Percentiles rank a stretch among this genome's conserved stretches.
Evolutionary conservation across 306 rosid genomes (phyloP).

Genomic region (Fagus sylvatica): DNA sequence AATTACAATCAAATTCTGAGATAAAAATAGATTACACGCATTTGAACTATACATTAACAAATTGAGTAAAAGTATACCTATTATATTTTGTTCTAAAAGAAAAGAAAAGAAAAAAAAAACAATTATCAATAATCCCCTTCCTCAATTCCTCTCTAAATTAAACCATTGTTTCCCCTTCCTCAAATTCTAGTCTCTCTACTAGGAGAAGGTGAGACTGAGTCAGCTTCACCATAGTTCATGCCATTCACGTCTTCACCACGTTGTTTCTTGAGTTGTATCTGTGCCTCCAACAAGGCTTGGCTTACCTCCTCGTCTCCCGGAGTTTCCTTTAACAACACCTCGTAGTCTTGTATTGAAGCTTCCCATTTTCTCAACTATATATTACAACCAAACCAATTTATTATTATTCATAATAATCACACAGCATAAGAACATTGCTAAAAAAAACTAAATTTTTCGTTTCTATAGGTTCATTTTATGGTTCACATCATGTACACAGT

Average conservation of each 20-base stretch:
- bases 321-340: slow-evolving; percentile 50
- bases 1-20: background rate
- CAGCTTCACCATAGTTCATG: slow-evolving; percentile 4
- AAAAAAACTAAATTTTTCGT: background rate
- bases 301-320: slow-evolving; percentile 57
- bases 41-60: slow-evolving; percentile 21
- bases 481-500: too few species aligned
- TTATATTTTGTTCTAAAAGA: background rate
- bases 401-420: slow-evolving; percentile 6
- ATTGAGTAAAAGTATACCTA: background rate
- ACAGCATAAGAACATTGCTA: background rate
- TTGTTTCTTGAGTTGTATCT: slow-evolving; percentile 41
- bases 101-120: background rate
- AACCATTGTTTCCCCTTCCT: background rate
- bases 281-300: slow-evolving; percentile 50
- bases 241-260: slow-evolving; percentile 26
- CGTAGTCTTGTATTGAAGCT: slow-evolving; percentile 70
- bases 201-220: background rate
- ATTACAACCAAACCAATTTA: background rate
- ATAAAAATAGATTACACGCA: background rate
- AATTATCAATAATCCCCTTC: slow-evolving; percentile 7
- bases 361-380: slow-evolving; percentile 76
- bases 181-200: background rate
- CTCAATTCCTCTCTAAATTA: background rate
- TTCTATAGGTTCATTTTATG: too few species aligned